Conservation (phyloP, 306 rosid species). For the Castanea sativa region DNA sequence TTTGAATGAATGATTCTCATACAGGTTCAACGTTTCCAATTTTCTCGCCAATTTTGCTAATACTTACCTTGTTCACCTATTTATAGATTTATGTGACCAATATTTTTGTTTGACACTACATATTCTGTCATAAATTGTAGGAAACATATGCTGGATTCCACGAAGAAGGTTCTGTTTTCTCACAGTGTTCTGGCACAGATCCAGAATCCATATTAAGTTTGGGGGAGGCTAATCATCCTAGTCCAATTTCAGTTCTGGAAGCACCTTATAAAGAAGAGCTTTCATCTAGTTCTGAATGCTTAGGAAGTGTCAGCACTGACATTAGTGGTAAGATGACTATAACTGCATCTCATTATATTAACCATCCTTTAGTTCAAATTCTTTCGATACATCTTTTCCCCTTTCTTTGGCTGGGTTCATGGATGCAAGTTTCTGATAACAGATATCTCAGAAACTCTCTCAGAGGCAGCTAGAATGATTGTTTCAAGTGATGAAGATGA, state of each 20-base stretch:
- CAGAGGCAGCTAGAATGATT: constrained; percentile 56
- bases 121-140: constrained; percentile 34
- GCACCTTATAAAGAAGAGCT: constrained; percentile 41
- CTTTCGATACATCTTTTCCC: background rate
- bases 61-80: background rate
- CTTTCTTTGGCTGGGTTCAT: constrained; percentile 14
- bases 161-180: constrained; percentile 39
- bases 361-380: constrained; percentile 11
- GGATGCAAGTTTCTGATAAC: constrained; percentile 35
- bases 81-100: background rate
- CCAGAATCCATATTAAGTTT: constrained; percentile 36
- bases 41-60: background rate
- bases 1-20: background rate
- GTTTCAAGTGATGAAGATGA: constrained; percentile 80
- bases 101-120: background rate
- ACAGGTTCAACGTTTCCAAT: background rate
- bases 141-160: constrained; percentile 30
- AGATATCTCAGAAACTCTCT: constrained; percentile 51
- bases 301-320: constrained; percentile 19
- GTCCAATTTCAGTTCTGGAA: constrained; percentile 81
- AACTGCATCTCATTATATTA: background rate
- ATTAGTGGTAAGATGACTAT: constrained; percentile 41
- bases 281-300: constrained; percentile 30
- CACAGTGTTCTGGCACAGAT: constrained; percentile 32
- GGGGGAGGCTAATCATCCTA: constrained; percentile 53